Base-by-base conservation (phyloP, 495 filamentous ascomycete species). In the Trichoderma erinaceum region DNA sequence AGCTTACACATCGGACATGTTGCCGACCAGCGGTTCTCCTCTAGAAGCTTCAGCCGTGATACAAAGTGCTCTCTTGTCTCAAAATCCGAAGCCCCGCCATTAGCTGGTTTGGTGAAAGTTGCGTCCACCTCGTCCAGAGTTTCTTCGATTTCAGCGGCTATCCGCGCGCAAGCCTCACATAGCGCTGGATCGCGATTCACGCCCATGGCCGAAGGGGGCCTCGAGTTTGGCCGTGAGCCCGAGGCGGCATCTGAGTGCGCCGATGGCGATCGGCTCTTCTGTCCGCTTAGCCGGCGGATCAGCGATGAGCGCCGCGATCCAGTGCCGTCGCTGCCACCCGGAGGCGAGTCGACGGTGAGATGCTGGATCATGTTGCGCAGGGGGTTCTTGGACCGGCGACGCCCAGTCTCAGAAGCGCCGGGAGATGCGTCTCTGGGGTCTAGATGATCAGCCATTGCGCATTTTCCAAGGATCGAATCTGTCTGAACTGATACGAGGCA, bases 311-410 rank as follows among this genome's bases (percentile, higher is more conserved):
- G 56, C 25, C 56, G 56, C 27, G 56, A 61, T 2, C 56, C 56
- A 13, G 56, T 29, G 27, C 52, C 52, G 52, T 61, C 56, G 56
- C 56, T 61, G 56, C 3, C 25, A 10, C 25, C 56, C 11, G 56
- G 16, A 6, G 56, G 16, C 25, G 56, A 61, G 8, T 61, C 56
- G 56, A 61, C 56, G 25, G 56, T 61, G 16, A 61, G 56, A 32
- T 61, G 56, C 23, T 61, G 56, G 25, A 61, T 61, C 56, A 61
- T 61, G 25, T 61, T 61, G 2, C 56, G 23, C 25, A 61, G 56
- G 25, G 56, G 56, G 56, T 61, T 61, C 56, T 16, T 61, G 2
- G 56, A 61, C 56, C 56, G 56, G 56, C 56, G 56, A 61, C 56
- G 56, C 56, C 56, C 56, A 27, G 27, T 23, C 56, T 61, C 56